Percentiles rank a stretch among this genome's conserved stretches.
Evolutionary conservation across 2,329 filamentous ascomycete species (phyloP).

Genomic region (Alternaria dauci): DNA sequence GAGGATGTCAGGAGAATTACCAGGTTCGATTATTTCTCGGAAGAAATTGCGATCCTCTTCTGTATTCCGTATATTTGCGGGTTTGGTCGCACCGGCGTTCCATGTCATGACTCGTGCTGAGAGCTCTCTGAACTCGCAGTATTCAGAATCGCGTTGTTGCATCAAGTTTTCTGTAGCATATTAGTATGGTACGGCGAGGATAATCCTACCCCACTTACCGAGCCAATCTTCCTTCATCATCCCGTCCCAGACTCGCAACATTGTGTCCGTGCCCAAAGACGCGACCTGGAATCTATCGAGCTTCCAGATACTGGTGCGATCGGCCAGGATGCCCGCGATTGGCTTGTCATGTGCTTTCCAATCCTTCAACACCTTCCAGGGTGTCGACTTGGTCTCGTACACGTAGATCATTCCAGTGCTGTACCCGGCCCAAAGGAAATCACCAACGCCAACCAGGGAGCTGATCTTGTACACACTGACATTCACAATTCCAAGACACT

Average conservation of each 20-base stretch:
- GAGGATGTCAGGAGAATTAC: constrained; percentile 83
- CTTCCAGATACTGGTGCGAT: constrained; percentile 84
- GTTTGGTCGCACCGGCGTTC: constrained; percentile 98
- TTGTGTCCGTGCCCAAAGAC: constrained; percentile 86
- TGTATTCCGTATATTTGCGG: constrained; percentile 76
- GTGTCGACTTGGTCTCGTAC: constrained; percentile 82
- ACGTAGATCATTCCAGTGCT: constrained; percentile 94
- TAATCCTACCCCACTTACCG: constrained; percentile 54
- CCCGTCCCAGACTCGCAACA: constrained; percentile 88
- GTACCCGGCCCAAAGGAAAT: constrained; percentile 90
- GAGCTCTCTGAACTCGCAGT: constrained; percentile 85
- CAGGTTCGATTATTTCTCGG: constrained; percentile 77
- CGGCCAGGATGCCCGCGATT: constrained; percentile 78
- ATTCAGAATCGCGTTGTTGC: constrained; percentile 82
- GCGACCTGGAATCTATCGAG: constrained; percentile 84
- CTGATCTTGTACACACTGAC: constrained; percentile 97
- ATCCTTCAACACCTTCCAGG: constrained; percentile 92
- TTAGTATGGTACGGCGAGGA: constrained; percentile 28
- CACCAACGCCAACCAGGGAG: constrained; percentile 79
- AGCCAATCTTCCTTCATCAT: constrained; percentile 93
- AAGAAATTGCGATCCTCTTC: constrained; percentile 79
- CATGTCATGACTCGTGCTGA: constrained; percentile 86
- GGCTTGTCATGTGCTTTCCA: constrained; percentile 91
- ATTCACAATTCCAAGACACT: constrained; percentile 80
- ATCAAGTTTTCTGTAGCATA: constrained; percentile 73